Evolutionary conservation across 139 green algal genomes (phyloP), one percentile per base, ranked within the genome.

Genomic region (Chlamydomonas urium): DNA sequence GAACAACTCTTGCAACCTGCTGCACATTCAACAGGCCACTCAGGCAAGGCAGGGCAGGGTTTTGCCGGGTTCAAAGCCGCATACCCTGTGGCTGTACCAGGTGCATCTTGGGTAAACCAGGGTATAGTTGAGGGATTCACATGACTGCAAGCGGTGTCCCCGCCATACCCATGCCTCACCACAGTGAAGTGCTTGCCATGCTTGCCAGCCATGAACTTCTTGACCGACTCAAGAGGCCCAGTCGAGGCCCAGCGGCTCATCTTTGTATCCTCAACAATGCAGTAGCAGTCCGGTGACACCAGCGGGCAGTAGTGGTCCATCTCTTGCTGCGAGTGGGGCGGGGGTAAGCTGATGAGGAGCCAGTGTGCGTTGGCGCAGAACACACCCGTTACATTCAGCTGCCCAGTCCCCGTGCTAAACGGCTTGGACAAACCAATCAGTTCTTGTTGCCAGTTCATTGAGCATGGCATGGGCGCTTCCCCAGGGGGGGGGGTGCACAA

Each of bases 231-330:
- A 5, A 71, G 36, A 32, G 63, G 67, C 58, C 67, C n/a, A 48
- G 66, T 29, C 6, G 29, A 34, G 31, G 71, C 3, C 69, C 66
- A 85, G 19, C 79, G 65, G 17, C 31, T 61, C 19, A 85, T 74
- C 72, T 85, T 85, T 61, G 79, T 85, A 67, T 85, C 79, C 45
- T 82, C 58, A 8, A 85, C 58, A 21, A 85, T 74, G 68, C 79
- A 85, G 63, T 85, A 85, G 36, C 33, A 66, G 38, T 65, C 69
- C n/a, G 67, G 14, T 24, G 57, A 78, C 3, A 85, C 79, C 29
- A 85, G 36, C 0, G 57, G 63, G 72, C 79, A 85, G 71, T 82
- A 85, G 1, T 50, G 23, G 2, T 48, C 24, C 19, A 71, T 50
- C 69, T 84, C 78, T 23, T 66, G 19, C 65, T 74, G 67, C 8